Evolutionary conservation across 2,329 filamentous ascomycete species (phyloP).

Genomic region (Cercospora brassicicola): DNA sequence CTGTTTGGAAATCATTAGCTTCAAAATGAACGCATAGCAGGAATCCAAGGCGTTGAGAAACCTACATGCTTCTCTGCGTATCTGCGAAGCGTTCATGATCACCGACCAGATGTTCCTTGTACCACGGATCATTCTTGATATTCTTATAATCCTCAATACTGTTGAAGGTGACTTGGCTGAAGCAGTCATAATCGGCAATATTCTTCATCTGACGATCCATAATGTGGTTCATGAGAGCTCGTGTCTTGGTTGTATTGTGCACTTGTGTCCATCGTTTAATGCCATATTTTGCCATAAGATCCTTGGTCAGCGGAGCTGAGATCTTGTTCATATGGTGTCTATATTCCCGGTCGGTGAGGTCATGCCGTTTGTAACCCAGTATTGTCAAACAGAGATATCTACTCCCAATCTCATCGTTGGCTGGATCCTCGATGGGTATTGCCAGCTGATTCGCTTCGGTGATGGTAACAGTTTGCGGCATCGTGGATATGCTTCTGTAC

Average conservation of each 20-base stretch:
- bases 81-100: slow-evolving; percentile 56
- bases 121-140: slow-evolving; percentile 54
- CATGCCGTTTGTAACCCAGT: slow-evolving; percentile 49
- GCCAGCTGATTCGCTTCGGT: background rate
- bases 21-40: background rate
- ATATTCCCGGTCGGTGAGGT: slow-evolving; percentile 53
- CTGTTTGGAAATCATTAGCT: slow-evolving; percentile 28
- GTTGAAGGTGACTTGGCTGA: slow-evolving; percentile 52
- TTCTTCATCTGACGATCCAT: slow-evolving; percentile 52
- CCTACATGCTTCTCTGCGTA: slow-evolving; percentile 46
- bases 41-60: background rate
- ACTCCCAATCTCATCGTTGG: background rate
- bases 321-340: slow-evolving; percentile 51
- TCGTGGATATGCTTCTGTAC: background rate
- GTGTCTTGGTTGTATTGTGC: slow-evolving; percentile 44
- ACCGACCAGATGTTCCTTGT: slow-evolving; percentile 46
- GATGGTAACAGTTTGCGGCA: background rate
- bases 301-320: slow-evolving; percentile 50
- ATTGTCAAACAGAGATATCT: slow-evolving; percentile 47
- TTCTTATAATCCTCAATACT: slow-evolving; percentile 49
- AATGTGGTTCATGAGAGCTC: slow-evolving; percentile 45
- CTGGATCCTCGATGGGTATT: background rate
- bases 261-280: slow-evolving; percentile 52
- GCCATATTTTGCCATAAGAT: slow-evolving; percentile 53
- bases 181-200: slow-evolving; percentile 53